Conservation (phyloP, 2,329 filamentous ascomycete species). For the Bretziella fagacearum region DNA sequence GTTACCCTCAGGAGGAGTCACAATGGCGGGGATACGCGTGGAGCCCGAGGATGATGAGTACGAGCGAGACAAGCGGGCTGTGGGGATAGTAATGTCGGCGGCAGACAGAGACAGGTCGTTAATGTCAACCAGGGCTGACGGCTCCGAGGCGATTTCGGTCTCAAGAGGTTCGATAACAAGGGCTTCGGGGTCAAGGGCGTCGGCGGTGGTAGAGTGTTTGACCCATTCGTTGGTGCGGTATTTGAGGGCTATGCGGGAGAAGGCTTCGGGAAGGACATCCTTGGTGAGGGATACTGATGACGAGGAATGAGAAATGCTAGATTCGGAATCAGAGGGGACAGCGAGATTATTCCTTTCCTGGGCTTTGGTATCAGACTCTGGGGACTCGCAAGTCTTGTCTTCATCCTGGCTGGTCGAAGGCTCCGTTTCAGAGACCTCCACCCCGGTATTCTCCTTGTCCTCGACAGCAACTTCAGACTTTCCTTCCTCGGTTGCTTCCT, state of each 20-base stretch:
- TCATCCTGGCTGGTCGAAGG: slow-evolving; percentile 4
- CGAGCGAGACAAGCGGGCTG: slow-evolving; percentile 16
- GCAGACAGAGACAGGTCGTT: slow-evolving; percentile 49
- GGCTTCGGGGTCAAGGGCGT: slow-evolving; percentile 49
- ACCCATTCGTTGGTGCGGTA: slow-evolving; percentile 95
- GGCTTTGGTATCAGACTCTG: slow-evolving; percentile 12
- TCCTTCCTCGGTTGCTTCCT: slow-evolving; percentile 12
- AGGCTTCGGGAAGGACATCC: slow-evolving; percentile 47
- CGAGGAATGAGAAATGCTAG: slow-evolving; percentile 27
- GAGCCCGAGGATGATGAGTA: slow-evolving; percentile 23
- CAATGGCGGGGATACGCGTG: slow-evolving; percentile 1
- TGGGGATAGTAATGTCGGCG: slow-evolving; percentile 23
- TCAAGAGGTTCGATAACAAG: slow-evolving; percentile 31
- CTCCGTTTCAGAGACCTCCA: slow-evolving; percentile 14
- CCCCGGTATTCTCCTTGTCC: slow-evolving; percentile 3
- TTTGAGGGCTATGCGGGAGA: slow-evolving; percentile 62
- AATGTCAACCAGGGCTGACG: slow-evolving; percentile 31
- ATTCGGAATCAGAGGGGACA: slow-evolving; percentile 24
- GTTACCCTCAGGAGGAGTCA: not conserved
- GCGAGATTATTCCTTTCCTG: slow-evolving; percentile 10
- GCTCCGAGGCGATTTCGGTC: slow-evolving; percentile 17
- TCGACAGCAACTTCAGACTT: slow-evolving; percentile 4
- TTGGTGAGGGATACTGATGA: slow-evolving; percentile 35
- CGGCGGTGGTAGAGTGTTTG: slow-evolving; percentile 67
- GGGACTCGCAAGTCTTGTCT: slow-evolving; percentile 1